Evolutionary conservation across 495 filamentous ascomycete species (phyloP).

Genomic region (Penicillium dipodomyicola): DNA sequence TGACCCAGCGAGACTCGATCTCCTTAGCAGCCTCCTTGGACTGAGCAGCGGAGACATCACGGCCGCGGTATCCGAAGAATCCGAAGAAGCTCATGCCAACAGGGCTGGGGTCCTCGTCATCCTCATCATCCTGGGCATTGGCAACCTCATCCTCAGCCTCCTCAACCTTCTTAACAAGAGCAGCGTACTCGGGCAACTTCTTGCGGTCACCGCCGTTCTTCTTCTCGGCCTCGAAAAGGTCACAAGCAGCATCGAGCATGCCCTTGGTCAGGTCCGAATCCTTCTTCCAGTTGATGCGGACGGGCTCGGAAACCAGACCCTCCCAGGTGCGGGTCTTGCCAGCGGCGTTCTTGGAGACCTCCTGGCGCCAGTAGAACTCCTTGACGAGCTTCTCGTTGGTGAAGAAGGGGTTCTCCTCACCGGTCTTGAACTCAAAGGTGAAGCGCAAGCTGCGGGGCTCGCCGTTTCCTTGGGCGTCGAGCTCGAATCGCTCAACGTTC

Average conservation of each 20-base stretch:
- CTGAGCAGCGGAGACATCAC: slow-evolving; percentile 66
- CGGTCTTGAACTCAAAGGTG: slow-evolving; percentile 44
- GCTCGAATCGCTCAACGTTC: slow-evolving; percentile 72
- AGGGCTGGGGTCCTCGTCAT: slow-evolving; percentile 54
- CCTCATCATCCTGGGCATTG: slow-evolving; percentile 39
- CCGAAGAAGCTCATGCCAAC: slow-evolving; percentile 76
- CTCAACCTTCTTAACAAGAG: slow-evolving; percentile 46
- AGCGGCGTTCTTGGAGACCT: slow-evolving; percentile 31
- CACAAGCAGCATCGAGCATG: slow-evolving; percentile 65
- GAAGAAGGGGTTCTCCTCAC: slow-evolving; percentile 69
- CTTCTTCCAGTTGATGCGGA: slow-evolving; percentile 83
- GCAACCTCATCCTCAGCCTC: slow-evolving; percentile 26
- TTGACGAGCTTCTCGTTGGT: slow-evolving; percentile 74
- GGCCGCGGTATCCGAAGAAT: slow-evolving; percentile 76
- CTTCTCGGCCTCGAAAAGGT: slow-evolving; percentile 65
- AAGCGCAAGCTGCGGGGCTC: slow-evolving; percentile 50
- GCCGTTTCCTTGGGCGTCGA: slow-evolving; percentile 55
- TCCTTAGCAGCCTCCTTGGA: slow-evolving; percentile 55
- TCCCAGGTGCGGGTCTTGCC: slow-evolving; percentile 58
- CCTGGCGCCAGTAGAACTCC: slow-evolving; percentile 78
- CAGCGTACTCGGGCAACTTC: slow-evolving; percentile 50
- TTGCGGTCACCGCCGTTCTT: slow-evolving; percentile 39
- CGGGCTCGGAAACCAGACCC: slow-evolving; percentile 79
- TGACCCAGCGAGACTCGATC: slow-evolving; percentile 57
- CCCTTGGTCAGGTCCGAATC: slow-evolving; percentile 80